Evolutionary conservation across 108 stramenopile genomes (phyloP).

Genomic region (Pinguiococcus pyrenoidosus): DNA sequence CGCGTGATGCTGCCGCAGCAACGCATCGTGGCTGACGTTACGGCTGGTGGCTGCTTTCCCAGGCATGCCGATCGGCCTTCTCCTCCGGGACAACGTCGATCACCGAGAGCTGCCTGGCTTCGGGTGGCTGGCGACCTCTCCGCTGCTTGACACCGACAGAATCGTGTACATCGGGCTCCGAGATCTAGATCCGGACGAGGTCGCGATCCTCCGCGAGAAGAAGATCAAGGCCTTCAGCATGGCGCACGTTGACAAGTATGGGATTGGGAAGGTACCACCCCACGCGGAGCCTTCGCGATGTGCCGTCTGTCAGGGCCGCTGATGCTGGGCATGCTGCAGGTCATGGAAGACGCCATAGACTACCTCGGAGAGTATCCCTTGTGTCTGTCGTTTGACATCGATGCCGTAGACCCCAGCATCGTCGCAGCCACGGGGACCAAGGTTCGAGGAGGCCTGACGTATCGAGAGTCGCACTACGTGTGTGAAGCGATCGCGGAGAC

Average conservation of each 20-base stretch:
- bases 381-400: slow-evolving; percentile 79
- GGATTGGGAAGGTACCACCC: slow-evolving; percentile 89
- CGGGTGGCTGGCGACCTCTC: slow-evolving; percentile 54
- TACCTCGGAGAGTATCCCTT: slow-evolving; percentile 45
- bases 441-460: slow-evolving; percentile 92
- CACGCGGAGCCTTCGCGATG: no score
- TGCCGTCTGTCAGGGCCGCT: no score
- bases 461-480: slow-evolving; percentile 92
- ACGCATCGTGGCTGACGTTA: no score
- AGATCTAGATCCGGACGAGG: slow-evolving; percentile 82
- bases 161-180: slow-evolving; percentile 92
- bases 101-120: slow-evolving; percentile 64
- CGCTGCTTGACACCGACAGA: slow-evolving; percentile 25
- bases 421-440: slow-evolving; percentile 96
- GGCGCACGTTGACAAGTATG: slow-evolving; percentile 81
- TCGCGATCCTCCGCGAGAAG: slow-evolving; percentile 53
- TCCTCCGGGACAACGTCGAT: slow-evolving; percentile 71
- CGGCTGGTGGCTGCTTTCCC: no score
- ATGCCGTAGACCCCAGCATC: slow-evolving; percentile 82
- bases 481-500: slow-evolving; percentile 72
- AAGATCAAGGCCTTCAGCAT: slow-evolving; percentile 75
- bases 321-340: no score
- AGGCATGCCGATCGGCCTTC: slow-evolving; percentile 86
- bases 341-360: slow-evolving; percentile 62
- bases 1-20: not conserved